Percentiles rank a stretch among this genome's conserved stretches.
phyloP scores from a whole-genome alignment of 1,284 basidiomycete genomes.

The Apiotrichum mycotoxinovorans region DNA sequence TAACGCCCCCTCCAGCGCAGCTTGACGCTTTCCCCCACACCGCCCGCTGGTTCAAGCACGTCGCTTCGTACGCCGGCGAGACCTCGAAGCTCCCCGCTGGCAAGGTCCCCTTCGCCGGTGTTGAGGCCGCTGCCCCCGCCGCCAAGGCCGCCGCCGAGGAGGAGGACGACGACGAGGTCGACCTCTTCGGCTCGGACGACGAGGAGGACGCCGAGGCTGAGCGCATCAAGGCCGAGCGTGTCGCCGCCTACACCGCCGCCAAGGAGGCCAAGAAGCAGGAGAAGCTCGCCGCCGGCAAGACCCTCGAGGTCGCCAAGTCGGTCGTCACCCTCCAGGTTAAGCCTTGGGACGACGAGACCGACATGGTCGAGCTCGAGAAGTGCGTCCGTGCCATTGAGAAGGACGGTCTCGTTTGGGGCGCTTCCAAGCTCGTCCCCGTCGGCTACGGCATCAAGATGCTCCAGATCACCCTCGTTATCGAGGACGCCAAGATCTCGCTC shows the following conservation, averaged over 20 bases:
- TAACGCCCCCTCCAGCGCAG: conserved; percentile 49
- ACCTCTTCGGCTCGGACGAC: conserved; percentile 80
- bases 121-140: conserved; percentile 53
- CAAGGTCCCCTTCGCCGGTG: conserved; percentile 73
- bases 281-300: conserved; percentile 58
- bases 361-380: conserved; percentile 83
- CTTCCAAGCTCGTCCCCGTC: conserved; percentile 84
- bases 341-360: conserved; percentile 99
- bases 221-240: conserved; percentile 88
- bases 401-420: conserved; percentile 87
- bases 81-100: conserved; percentile 75
- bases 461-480: conserved; percentile 92
- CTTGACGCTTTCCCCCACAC: conserved; percentile 70
- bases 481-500: conserved; percentile 82
- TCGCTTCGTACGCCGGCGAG: conserved; percentile 78
- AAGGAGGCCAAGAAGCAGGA: conserved; percentile 79
- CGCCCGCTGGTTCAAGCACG: conserved; percentile 92
- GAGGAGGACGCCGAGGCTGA: conserved; percentile 83
- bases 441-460: conserved; percentile 80
- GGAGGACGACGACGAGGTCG: conserved; percentile 80
- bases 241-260: conserved; percentile 89
- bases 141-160: conserved; percentile 53
- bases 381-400: conserved; percentile 79
- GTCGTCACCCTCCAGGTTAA: conserved; percentile 87
- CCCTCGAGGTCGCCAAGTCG: conserved; percentile 71